Conservation (phyloP, 768 basidiomycete species). For the Plicaturopsis crispa region DNA sequence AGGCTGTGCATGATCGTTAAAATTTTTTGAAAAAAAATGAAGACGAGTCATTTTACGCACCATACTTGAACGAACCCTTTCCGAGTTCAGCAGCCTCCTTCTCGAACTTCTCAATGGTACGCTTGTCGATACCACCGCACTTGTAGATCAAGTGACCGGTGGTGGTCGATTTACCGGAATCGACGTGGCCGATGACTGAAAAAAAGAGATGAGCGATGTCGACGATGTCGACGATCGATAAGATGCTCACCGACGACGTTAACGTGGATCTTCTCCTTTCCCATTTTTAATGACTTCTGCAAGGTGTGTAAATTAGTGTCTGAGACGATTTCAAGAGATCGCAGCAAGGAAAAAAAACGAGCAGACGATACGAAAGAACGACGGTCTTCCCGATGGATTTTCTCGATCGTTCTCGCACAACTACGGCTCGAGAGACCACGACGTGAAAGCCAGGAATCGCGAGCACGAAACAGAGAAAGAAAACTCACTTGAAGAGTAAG, state of each 20-base stretch:
- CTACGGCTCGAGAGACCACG: too few species aligned
- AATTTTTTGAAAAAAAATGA: slow-evolving; percentile 1
- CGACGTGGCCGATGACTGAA: slow-evolving; percentile 96
- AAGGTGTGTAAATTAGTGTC: slow-evolving; percentile 1
- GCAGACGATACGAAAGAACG: too few species aligned
- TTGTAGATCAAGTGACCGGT: slow-evolving; percentile 99
- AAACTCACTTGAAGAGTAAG: slow-evolving; percentile 36
- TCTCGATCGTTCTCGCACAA: too few species aligned
- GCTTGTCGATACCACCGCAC: slow-evolving; percentile 99
- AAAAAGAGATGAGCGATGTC: slow-evolving; percentile 21
- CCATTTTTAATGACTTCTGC: slow-evolving; percentile 70
- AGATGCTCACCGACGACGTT: slow-evolving; percentile 85
- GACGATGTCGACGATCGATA: slow-evolving; percentile 14
- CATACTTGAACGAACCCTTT: slow-evolving; percentile 98
- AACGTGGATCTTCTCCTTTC: slow-evolving; percentile 94
- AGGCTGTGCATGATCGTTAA: slow-evolving; percentile 48
- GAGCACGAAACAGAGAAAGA: slow-evolving; percentile 5
- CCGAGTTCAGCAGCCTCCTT: slow-evolving; percentile 99
- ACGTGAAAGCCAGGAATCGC: too few species aligned
- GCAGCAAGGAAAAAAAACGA: slow-evolving; percentile 13
- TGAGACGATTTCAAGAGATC: slow-evolving; percentile 15
- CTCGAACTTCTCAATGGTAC: slow-evolving; percentile 99
- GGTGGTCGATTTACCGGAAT: slow-evolving; percentile 99
- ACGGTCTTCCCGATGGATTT: slow-evolving; percentile 4
- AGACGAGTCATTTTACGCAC: slow-evolving; percentile 34